Percentiles rank a stretch among this genome's conserved stretches.
Conservation (phyloP, 108 stramenopile genomes). For the Aurantiochytrium sp. region DNA sequence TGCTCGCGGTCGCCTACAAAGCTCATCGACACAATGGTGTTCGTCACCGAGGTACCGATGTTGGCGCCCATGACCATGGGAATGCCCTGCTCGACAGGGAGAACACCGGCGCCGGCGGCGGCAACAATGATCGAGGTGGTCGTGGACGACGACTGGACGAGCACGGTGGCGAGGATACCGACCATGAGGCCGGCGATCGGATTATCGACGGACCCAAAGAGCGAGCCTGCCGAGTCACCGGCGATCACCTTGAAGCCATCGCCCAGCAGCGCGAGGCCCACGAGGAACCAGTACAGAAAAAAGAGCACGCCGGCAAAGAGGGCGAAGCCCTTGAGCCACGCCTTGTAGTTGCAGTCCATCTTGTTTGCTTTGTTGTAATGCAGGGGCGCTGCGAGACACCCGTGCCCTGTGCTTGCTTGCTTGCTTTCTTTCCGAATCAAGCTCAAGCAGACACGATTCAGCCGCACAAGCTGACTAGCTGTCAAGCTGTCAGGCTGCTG, state of each 20-base stretch:
- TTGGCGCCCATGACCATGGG: constrained; percentile 85
- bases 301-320: constrained; percentile 51
- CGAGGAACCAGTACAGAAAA: constrained; percentile 80
- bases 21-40: constrained; percentile 75
- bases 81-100: constrained; percentile 62
- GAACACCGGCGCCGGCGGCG: constrained; percentile 58
- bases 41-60: constrained; percentile 76
- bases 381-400: neutral
- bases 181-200: constrained; percentile 72
- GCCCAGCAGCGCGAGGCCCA: constrained; percentile 68
- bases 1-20: constrained; percentile 73
- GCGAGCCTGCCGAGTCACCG: constrained; percentile 65
- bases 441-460: neutral
- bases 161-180: constrained; percentile 69
- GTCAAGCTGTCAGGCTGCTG: no score
- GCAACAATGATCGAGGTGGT: constrained; percentile 78
- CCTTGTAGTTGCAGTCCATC: constrained; percentile 42
- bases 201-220: constrained; percentile 69
- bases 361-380: neutral
- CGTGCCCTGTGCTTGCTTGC: neutral
- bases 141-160: constrained; percentile 74
- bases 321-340: constrained; percentile 51
- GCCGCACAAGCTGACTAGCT: no score
- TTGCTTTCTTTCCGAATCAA: neutral
- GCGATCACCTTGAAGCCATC: constrained; percentile 69